Percentiles rank a stretch among this genome's conserved stretches.
Evolutionary conservation across 805 yeast genomes (phyloP).

Genomic region (Ascoidea tarda): DNA sequence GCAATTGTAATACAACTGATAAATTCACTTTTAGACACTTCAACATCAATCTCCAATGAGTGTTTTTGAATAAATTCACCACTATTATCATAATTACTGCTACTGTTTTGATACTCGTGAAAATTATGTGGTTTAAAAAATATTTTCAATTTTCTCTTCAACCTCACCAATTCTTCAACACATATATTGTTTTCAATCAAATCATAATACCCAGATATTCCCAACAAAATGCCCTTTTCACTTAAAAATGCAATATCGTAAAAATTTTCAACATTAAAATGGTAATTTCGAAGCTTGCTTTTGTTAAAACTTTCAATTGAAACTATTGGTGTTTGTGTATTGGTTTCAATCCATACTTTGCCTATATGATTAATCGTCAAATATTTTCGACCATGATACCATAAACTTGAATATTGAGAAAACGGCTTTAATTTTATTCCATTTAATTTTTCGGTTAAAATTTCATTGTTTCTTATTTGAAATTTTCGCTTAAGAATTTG

Average conservation of each 20-base stretch:
- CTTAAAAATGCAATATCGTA: conserved; percentile 7
- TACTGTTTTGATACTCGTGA: background rate
- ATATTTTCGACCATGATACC: conserved; percentile 9
- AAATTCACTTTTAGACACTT: background rate
- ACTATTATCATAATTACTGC: conserved; percentile 2
- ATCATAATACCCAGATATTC: conserved; percentile 6
- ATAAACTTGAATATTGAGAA: conserved; percentile 7
- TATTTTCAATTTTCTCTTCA: conserved; percentile 2
- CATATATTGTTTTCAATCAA: conserved; percentile 1
- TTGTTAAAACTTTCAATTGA: conserved; percentile 7
- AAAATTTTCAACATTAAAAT: conserved; percentile 7
- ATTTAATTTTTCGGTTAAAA: background rate
- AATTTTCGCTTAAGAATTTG: no score
- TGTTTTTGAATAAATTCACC: conserved; percentile 3
- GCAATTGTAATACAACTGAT: background rate
- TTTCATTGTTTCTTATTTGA: background rate
- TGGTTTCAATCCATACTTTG: conserved; percentile 9
- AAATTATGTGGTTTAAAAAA: conserved; percentile 1
- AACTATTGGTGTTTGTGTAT: conserved; percentile 8
- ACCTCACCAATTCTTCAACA: background rate
- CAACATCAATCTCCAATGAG: background rate
- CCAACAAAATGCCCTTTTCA: conserved; percentile 5
- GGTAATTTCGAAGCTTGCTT: conserved; percentile 1
- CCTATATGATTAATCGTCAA: conserved; percentile 8
- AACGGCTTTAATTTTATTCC: conserved; percentile 5